Evolutionary conservation across 2,329 filamentous ascomycete genomes (phyloP).

Genomic region (Ophiostoma ips): DNA sequence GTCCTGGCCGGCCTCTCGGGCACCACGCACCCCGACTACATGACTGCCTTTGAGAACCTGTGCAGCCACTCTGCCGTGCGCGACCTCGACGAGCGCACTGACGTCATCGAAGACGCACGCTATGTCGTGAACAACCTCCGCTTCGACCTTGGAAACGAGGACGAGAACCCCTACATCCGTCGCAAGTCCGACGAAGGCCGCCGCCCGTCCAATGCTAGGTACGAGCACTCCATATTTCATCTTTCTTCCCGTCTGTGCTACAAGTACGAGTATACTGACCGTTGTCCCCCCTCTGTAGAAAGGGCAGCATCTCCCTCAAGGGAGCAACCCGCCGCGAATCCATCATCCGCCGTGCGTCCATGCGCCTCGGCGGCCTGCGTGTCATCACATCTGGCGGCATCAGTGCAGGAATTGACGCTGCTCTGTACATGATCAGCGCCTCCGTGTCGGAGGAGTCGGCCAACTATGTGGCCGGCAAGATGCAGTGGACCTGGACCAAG

Average conservation of each 20-base stretch:
- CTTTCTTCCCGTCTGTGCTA: too few relatives aligned
- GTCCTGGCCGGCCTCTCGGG: conserved; percentile 66
- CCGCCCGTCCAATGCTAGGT: conserved; percentile 48
- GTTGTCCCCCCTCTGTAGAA: conserved; percentile 30
- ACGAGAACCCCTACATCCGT: conserved; percentile 73
- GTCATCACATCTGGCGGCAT: conserved; percentile 72
- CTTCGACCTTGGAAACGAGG: conserved; percentile 68
- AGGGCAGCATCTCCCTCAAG: conserved; percentile 74
- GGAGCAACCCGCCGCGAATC: conserved; percentile 65
- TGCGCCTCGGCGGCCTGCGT: conserved; percentile 55
- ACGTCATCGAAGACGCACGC: conserved; percentile 65
- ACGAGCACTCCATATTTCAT: conserved; percentile 19
- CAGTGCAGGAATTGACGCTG: conserved; percentile 68
- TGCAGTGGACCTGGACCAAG: conserved; percentile 81
- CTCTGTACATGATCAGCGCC: conserved; percentile 72
- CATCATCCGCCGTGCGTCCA: conserved; percentile 61
- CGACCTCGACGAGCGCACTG: conserved; percentile 61
- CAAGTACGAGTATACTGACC: too few relatives aligned
- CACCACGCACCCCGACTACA: conserved; percentile 69
- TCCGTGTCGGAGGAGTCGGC: conserved; percentile 66
- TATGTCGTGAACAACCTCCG: conserved; percentile 88
- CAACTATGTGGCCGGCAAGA: conserved; percentile 56
- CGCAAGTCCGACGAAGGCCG: conserved; percentile 55
- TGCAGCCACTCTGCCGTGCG: conserved; percentile 60
- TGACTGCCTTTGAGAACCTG: conserved; percentile 68